phyloP scores from a whole-genome alignment of 2,329 filamentous ascomycete genomes.

The Neurospora sp. region DNA sequence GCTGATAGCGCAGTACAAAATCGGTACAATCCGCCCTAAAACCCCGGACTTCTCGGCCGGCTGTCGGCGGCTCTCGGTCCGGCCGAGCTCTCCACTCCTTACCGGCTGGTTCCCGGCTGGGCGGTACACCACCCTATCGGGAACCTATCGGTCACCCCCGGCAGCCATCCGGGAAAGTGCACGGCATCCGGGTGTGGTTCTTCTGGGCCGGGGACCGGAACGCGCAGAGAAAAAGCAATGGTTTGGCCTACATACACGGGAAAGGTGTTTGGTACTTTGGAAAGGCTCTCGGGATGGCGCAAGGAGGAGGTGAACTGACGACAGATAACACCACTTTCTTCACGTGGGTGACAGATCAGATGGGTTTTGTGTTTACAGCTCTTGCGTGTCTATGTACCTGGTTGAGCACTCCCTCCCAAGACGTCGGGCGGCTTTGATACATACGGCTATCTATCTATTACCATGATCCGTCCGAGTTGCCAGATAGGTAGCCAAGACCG shows the following conservation, averaged over 20 bases:
- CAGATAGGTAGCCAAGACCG: background rate
- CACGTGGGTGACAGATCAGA: background rate
- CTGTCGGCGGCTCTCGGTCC: background rate
- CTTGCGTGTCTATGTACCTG: background rate
- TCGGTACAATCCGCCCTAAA: background rate
- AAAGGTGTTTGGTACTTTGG: background rate
- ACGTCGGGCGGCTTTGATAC: background rate
- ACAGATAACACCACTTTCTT: background rate
- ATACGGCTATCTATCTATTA: background rate
- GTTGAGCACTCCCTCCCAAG: background rate
- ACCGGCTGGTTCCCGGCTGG: background rate
- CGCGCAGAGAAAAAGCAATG: background rate
- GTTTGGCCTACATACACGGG: background rate
- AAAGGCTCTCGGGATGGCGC: background rate
- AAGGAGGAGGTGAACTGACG: background rate
- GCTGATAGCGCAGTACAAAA: background rate
- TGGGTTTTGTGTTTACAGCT: background rate
- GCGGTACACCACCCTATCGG: background rate
- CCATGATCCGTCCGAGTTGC: background rate
- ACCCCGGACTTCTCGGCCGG: background rate
- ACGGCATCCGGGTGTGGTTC: background rate
- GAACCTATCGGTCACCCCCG: background rate
- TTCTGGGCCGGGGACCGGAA: background rate
- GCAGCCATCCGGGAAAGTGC: background rate
- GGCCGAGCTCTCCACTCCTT: background rate